Conservation (phyloP, 805 yeast genomes). For the Saccharomycopsis sp. region DNA sequence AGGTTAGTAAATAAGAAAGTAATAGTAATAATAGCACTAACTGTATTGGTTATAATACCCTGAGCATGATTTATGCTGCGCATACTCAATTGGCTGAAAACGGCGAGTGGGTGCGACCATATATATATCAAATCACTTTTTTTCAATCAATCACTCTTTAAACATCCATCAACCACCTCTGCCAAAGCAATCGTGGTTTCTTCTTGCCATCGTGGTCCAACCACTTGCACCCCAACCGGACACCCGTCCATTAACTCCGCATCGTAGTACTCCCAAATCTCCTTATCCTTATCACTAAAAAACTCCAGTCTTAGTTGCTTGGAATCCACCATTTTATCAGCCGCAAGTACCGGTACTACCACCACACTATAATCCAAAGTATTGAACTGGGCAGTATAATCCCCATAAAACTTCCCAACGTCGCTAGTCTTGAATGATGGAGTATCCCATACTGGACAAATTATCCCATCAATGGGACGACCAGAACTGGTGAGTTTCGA, state of each 20-base stretch:
- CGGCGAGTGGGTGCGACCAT: no score
- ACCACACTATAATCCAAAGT: slow-evolving; percentile 35
- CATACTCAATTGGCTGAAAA: no score
- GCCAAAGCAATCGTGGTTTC: slow-evolving; percentile 44
- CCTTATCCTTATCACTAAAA: slow-evolving; percentile 29
- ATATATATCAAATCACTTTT: no score
- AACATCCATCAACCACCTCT: slow-evolving; percentile 26
- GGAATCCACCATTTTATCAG: slow-evolving; percentile 30
- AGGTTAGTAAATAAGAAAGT: no score
- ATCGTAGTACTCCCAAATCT: slow-evolving; percentile 35
- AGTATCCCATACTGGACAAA: slow-evolving; percentile 40
- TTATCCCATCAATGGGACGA: slow-evolving; percentile 40
- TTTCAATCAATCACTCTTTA: no score
- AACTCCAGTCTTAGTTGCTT: no score
- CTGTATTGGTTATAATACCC: no score
- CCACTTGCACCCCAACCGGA: slow-evolving; percentile 51
- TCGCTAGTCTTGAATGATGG: slow-evolving; percentile 33
- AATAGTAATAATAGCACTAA: no score
- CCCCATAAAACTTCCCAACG: slow-evolving; percentile 26
- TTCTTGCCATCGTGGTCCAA: slow-evolving; percentile 50
- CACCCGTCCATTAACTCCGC: slow-evolving; percentile 42
- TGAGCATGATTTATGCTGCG: no score
- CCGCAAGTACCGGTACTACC: slow-evolving; percentile 39
- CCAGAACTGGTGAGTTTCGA: slow-evolving; percentile 30
- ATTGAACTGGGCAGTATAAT: slow-evolving; percentile 38